These are phyloP conservation scores for Penicillium sp. DNA, from an alignment of 2,329 filamentous ascomycete genomes.

Conservation along the genomic window DNA sequence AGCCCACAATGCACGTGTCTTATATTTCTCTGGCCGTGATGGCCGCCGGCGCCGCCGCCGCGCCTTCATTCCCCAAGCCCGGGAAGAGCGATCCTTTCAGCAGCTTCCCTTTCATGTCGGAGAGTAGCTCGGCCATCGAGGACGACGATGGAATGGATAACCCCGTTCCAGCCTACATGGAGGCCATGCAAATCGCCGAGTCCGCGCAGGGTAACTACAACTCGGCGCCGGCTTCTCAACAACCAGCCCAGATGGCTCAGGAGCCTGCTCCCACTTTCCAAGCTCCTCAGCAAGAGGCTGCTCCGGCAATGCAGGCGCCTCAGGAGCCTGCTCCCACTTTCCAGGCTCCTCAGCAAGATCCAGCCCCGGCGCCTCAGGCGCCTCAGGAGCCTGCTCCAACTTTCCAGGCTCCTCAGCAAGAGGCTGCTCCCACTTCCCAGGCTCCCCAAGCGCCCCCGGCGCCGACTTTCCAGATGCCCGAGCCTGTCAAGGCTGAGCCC, in stretches of 20 bases:
- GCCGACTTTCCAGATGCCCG: background rate
- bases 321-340: background rate
- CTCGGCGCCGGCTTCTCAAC: background rate
- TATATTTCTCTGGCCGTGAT: conserved; percentile 31
- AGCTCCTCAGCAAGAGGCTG: background rate
- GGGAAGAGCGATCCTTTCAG: conserved; percentile 10
- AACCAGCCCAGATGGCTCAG: conserved; percentile 1
- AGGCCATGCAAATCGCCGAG: conserved; percentile 18
- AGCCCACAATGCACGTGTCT: conserved; percentile 24
- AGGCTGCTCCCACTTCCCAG: background rate
- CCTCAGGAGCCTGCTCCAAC: conserved; percentile 2
- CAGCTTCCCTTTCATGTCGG: conserved; percentile 23
- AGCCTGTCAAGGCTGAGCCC: conserved; percentile 1
- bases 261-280: background rate
- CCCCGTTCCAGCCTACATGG: conserved; percentile 19
- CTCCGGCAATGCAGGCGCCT: background rate
- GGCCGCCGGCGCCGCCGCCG: conserved; percentile 36
- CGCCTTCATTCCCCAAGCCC: conserved; percentile 18
- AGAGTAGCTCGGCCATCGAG: conserved; percentile 10
- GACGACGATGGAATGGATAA: conserved; percentile 20
- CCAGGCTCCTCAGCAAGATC: background rate
- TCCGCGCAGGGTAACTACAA: conserved; percentile 8
- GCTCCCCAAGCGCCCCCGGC: background rate
- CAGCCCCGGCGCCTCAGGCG: background rate
- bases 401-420: background rate